A percentile compares a stretch with the other conserved stretches of the same genome.
These are phyloP conservation scores for Nothophytophthora sp. DNA, from an alignment of 352 stramenopile species.

Conservation along the genomic window DNA sequence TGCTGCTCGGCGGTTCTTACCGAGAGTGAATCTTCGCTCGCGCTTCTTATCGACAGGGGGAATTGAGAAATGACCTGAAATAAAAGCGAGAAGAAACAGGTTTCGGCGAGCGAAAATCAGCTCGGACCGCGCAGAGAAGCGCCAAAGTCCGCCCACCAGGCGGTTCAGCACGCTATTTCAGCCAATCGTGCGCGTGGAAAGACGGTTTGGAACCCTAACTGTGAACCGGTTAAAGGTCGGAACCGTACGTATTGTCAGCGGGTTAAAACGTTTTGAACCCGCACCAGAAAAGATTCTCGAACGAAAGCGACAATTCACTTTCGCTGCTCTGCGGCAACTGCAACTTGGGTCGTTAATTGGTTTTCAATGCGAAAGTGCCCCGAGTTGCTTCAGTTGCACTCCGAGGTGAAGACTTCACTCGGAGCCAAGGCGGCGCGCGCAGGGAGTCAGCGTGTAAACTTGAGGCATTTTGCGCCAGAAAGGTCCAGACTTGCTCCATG, in stretches of 20 bases:
- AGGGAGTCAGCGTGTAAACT: too few species aligned
- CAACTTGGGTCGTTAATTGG: too few species aligned
- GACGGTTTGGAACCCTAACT: background rate
- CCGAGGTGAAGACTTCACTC: too few species aligned
- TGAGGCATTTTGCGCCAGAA: too few species aligned
- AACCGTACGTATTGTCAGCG: background rate
- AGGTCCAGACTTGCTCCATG: too few species aligned
- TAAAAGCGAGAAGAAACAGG: background rate
- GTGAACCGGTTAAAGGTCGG: background rate
- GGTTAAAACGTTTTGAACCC: too few species aligned
- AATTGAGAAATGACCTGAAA: constrained; percentile 3
- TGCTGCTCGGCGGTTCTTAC: background rate
- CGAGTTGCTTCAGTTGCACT: too few species aligned
- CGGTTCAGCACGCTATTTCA: background rate
- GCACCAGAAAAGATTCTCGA: too few species aligned
- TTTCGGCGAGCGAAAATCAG: background rate
- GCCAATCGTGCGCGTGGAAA: background rate
- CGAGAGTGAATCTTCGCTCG: constrained; percentile 2
- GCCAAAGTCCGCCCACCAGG: background rate
- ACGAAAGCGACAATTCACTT: too few species aligned
- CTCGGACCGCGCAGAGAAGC: background rate
- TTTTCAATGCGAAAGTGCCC: too few species aligned
- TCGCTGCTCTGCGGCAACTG: too few species aligned
- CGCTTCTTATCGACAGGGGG: background rate
- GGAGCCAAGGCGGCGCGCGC: too few species aligned